Evolutionary conservation across 495 filamentous ascomycete species (phyloP), one percentile per base, ranked within the genome.

Genomic region (Aspergillus hancockii): DNA sequence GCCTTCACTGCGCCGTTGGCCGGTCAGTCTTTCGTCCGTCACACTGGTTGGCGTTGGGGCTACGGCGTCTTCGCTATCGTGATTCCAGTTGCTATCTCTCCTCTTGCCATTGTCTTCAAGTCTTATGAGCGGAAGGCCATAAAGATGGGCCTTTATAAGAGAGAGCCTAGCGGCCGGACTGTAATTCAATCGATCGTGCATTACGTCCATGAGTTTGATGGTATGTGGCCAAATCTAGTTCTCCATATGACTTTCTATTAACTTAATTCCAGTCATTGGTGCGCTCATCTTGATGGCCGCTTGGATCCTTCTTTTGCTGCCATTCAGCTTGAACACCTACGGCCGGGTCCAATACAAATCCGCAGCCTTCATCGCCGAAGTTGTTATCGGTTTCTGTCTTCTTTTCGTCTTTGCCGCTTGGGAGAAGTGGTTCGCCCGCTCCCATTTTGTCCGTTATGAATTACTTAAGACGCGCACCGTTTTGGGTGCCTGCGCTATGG

Each of bases 381-480:
- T 89, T 30, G 71, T 89, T 23, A 62, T 89, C 55, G 88, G 88
- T 22, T 67, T 81, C 58, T 46, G 75, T 1, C 69, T 85, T 3
- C 67, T 89, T 34, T 71, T 86, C 40, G 75, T 74, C 43, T 90
- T 91, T 57, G 78, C 69, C 2, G 57, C 85, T 0, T 88, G 79
- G 72, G 88, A 90, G 68, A 78, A 76, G 59, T 81, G 66, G 67
- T 55, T 80, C 47, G 78, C 88, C 12, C 79, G 81, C 52, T 65
- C 67, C 22, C 79, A 80, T 10, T 88, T 91, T 64, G 77, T 91
- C 41, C 78, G 79, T 19, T 88, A 81, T 65, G 70, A 81, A 32
- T 74, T 89, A 2, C 72, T 91, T 53, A 79, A 68, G 55, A 81
- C 88, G 55, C 85, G 85, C 40, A 90, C 87, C 51, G 82, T 90